phyloP scores from a whole-genome alignment of 2,329 filamentous ascomycete genomes.

The Ambrosiella xylebori region DNA sequence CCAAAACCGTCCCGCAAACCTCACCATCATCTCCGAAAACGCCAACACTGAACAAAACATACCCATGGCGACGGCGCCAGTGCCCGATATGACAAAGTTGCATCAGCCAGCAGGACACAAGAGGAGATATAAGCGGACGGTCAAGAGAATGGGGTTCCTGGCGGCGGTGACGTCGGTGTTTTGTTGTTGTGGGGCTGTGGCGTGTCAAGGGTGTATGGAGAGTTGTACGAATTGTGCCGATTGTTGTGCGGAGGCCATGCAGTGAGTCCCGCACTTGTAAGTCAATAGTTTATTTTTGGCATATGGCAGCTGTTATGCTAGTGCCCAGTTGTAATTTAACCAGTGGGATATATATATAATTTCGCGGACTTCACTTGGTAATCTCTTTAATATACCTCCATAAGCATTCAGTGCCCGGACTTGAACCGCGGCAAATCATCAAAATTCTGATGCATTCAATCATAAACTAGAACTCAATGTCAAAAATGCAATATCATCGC shows the following conservation, averaged over 20 bases:
- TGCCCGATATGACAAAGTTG: neutral
- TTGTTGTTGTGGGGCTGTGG: neutral
- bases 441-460: neutral
- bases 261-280: neutral
- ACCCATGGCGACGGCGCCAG: neutral
- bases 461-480: neutral
- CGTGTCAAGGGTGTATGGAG: neutral
- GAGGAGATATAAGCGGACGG: neutral
- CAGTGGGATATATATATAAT: neutral
- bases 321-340: neutral
- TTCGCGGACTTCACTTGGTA: neutral
- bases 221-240: slow-evolving; percentile 1
- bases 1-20: neutral
- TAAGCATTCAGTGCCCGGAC: neutral
- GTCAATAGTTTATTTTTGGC: neutral
- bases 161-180: neutral
- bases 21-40: neutral
- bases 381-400: neutral
- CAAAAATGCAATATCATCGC: slow-evolving; percentile 9
- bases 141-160: neutral
- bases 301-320: neutral
- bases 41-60: neutral
- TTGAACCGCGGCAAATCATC: neutral
- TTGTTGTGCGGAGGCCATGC: slow-evolving; percentile 1
- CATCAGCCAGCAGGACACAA: neutral